These are phyloP conservation scores for Aspergillus tanneri DNA, from an alignment of 2,329 filamentous ascomycete genomes.

Conservation along the genomic window DNA sequence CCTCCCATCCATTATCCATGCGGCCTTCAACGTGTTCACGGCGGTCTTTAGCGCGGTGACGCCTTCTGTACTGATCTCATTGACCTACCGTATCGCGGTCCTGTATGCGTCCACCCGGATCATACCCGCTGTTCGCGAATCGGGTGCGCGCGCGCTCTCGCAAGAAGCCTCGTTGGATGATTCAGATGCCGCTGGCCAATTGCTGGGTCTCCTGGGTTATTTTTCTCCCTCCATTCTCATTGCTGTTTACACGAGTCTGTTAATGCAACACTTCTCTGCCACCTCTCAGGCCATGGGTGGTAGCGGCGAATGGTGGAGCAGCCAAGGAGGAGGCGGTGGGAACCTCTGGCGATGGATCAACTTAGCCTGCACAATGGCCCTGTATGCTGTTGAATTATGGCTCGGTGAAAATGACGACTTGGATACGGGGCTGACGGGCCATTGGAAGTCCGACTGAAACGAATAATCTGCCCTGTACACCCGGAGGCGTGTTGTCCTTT, in stretches of 20 bases:
- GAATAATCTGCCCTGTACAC: not conserved
- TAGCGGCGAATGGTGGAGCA: slow-evolving; percentile 75
- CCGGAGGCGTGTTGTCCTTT: not conserved
- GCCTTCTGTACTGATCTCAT: slow-evolving; percentile 90
- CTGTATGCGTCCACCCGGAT: slow-evolving; percentile 95
- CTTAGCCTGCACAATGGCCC: slow-evolving; percentile 77
- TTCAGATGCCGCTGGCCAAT: slow-evolving; percentile 73
- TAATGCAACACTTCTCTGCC: slow-evolving; percentile 92
- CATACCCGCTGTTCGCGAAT: slow-evolving; percentile 87
- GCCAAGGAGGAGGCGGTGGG: slow-evolving; percentile 77
- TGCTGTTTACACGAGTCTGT: slow-evolving; percentile 89
- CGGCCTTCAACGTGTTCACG: slow-evolving; percentile 79
- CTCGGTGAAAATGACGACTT: slow-evolving; percentile 71
- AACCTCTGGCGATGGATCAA: slow-evolving; percentile 95
- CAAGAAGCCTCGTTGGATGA: slow-evolving; percentile 86
- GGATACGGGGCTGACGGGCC: slow-evolving; percentile 68
- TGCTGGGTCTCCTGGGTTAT: slow-evolving; percentile 83
- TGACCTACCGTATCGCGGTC: slow-evolving; percentile 89
- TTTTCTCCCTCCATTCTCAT: slow-evolving; percentile 94
- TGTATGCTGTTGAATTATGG: slow-evolving; percentile 89
- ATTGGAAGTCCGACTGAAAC: slow-evolving; percentile 89
- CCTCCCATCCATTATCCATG: slow-evolving; percentile 79
- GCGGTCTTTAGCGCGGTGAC: slow-evolving; percentile 95
- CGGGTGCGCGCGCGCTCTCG: slow-evolving; percentile 76
- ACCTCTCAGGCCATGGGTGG: slow-evolving; percentile 60